A percentile compares a stretch with the other conserved stretches of the same genome.
These are phyloP conservation scores for Emericellopsis cladophorae DNA, from an alignment of 2,329 filamentous ascomycete species.

Conservation along the genomic window DNA sequence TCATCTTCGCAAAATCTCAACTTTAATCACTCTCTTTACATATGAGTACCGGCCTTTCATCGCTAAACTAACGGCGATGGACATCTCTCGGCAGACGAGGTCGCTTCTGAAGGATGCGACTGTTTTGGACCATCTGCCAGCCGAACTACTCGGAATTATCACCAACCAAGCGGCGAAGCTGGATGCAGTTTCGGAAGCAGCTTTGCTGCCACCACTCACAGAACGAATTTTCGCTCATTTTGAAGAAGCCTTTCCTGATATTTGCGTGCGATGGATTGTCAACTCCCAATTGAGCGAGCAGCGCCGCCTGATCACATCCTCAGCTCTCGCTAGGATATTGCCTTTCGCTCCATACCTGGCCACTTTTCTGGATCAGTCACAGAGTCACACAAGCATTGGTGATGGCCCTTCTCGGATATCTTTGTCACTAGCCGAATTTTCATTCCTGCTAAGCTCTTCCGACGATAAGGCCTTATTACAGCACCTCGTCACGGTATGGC, in stretches of 20 bases:
- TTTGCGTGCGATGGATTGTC: slow-evolving; percentile 68
- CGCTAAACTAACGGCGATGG: slow-evolving; percentile 39
- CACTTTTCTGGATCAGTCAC: slow-evolving; percentile 50
- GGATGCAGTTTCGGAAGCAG: slow-evolving; percentile 54
- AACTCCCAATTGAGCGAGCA: slow-evolving; percentile 21
- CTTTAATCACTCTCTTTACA: neutral
- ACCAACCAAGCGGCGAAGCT: slow-evolving; percentile 54
- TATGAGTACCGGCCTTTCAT: slow-evolving; percentile 9
- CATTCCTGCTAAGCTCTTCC: slow-evolving; percentile 6
- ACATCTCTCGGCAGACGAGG: slow-evolving; percentile 40
- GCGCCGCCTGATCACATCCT: slow-evolving; percentile 36
- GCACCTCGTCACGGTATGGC: slow-evolving; percentile 44
- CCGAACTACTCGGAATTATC: slow-evolving; percentile 57
- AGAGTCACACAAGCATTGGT: slow-evolving; percentile 1
- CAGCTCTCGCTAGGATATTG: slow-evolving; percentile 67
- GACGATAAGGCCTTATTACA: slow-evolving; percentile 12
- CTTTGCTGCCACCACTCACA: slow-evolving; percentile 58
- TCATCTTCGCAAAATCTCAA: slow-evolving; percentile 1
- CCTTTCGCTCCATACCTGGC: slow-evolving; percentile 73
- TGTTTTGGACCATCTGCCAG: slow-evolving; percentile 48
- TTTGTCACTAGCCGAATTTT: slow-evolving; percentile 15
- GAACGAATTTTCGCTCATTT: slow-evolving; percentile 64
- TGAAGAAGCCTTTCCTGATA: slow-evolving; percentile 64
- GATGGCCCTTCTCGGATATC: slow-evolving; percentile 11
- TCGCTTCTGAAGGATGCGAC: slow-evolving; percentile 41